phyloP scores from a whole-genome alignment of 768 basidiomycete genomes.

The Collybia sp. region DNA sequence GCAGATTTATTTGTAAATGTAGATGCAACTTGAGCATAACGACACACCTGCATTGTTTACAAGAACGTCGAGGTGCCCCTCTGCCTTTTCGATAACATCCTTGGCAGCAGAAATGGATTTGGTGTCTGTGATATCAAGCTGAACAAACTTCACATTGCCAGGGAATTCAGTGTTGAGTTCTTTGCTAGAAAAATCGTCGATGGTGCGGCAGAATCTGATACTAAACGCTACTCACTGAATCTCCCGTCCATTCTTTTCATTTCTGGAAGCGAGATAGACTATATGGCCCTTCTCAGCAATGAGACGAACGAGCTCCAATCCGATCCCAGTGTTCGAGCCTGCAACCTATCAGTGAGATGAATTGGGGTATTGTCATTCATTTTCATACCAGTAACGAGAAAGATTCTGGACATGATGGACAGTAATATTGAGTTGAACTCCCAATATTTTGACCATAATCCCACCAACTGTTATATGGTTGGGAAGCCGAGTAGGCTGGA shows the following conservation, averaged over 20 bases:
- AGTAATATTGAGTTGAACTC: background rate
- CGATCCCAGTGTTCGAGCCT: constrained; percentile 43
- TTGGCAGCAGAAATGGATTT: constrained; percentile 28
- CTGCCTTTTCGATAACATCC: constrained; percentile 27
- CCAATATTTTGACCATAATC: too few relatives aligned
- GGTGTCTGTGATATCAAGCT: constrained; percentile 34
- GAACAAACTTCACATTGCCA: constrained; percentile 25
- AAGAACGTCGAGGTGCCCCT: constrained; percentile 38
- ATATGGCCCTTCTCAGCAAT: constrained; percentile 37
- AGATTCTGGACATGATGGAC: constrained; percentile 24
- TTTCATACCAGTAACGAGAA: constrained; percentile 33
- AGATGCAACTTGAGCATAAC: background rate
- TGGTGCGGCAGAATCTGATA: background rate
- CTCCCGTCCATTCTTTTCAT: constrained; percentile 30
- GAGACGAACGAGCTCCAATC: constrained; percentile 37
- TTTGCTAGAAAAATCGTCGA: constrained; percentile 6
- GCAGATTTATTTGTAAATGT: background rate
- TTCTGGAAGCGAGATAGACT: constrained; percentile 41
- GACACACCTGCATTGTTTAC: constrained; percentile 40
- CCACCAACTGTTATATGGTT: too few relatives aligned
- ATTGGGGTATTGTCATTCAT: background rate
- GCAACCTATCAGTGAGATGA: background rate
- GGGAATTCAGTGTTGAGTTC: constrained; percentile 13
- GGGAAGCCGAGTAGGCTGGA: too few relatives aligned
- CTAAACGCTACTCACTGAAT: constrained; percentile 24